phyloP scores from a whole-genome alignment of 768 basidiomycete genomes.

The Cyathus striatus region DNA sequence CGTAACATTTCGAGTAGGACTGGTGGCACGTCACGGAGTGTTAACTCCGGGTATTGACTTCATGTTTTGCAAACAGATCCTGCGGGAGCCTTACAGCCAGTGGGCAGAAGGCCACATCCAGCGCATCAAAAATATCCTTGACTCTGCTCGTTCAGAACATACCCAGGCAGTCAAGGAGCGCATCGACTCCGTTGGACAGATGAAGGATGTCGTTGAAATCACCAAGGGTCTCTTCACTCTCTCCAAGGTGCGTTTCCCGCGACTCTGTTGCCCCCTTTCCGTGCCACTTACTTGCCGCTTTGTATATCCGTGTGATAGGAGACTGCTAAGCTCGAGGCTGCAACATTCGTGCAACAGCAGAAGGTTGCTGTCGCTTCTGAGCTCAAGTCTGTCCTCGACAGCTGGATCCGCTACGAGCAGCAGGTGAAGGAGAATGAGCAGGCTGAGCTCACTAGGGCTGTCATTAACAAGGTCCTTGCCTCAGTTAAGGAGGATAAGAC shows the following conservation, averaged over 20 bases:
- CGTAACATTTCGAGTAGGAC: slow-evolving; percentile 14
- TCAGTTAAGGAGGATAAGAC: slow-evolving; percentile 82
- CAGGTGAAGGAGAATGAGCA: slow-evolving; percentile 96
- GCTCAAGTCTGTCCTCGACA: slow-evolving; percentile 92
- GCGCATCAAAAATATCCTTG: slow-evolving; percentile 77
- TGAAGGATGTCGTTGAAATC: slow-evolving; percentile 93
- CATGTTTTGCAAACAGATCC: slow-evolving; percentile 37
- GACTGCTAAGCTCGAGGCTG: slow-evolving; percentile 85
- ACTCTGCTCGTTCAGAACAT: slow-evolving; percentile 81
- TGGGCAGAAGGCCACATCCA: slow-evolving; percentile 91
- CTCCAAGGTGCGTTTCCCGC: slow-evolving; percentile 73
- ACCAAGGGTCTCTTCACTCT: slow-evolving; percentile 88
- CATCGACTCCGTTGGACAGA: slow-evolving; percentile 84
- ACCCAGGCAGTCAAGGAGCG: slow-evolving; percentile 90
- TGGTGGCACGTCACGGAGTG: neutral
- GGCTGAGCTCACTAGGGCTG: slow-evolving; percentile 79
- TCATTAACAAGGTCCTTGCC: slow-evolving; percentile 86
- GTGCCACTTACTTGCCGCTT: neutral
- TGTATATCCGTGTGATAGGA: slow-evolving; percentile 51
- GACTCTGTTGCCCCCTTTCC: neutral
- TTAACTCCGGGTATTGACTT: slow-evolving; percentile 1
- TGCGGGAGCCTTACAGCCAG: slow-evolving; percentile 83
- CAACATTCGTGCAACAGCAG: slow-evolving; percentile 88
- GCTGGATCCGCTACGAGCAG: slow-evolving; percentile 98
- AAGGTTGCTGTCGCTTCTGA: slow-evolving; percentile 82